Evolutionary conservation across 176 grass and related monocot species (phyloP), one percentile per base, ranked within the genome.

Genomic region (Tuctoria greenei): DNA sequence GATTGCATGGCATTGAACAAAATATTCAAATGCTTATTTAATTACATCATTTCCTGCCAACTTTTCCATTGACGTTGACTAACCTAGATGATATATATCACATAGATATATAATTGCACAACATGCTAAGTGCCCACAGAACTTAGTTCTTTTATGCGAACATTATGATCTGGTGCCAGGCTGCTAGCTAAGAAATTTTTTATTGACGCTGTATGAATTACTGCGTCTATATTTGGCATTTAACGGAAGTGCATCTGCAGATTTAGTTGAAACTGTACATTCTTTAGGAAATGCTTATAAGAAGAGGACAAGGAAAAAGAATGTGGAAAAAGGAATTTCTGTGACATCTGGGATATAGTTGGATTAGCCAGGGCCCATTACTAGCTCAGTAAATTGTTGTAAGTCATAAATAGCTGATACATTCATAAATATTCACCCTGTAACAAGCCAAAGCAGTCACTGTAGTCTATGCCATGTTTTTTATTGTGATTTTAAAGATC

Each of bases 401-500:
- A 44, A 21, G 10, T 27, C 55, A 26, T 58, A 2, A 58, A 23
- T 69, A 28, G 5, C 10, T 75, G 17, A 37, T 36, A 43, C 68
- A 34, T 69, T n/a, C 28, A 36, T 28, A 67, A 64, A 64, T 38
- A 41, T 71, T 76, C 17, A 8, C 17, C 35, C 26, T 57, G 7
- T 46, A 67, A n/a, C 21, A 60, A 41, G 21, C 23, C 61, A 56
- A 56, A 56, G n/a, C 7, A 56, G 21, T 24, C 20, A 7, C 64
- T 51, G 50, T 84, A 42, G 34, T 17, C 12, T 78, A 71, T 71
- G n/a, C 34, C 67, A 70, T 58, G 0, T 39, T 43, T 70, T 67
- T 43, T 86, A 54, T 46, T 51, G 54, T 73, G 56, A 47, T 25
- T 64, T 85, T 13, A 35, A 40, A 73, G 40, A 60, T 72, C 31